Evolutionary conservation across 305 asterid genomes (phyloP).

Genomic region (Plantago rigida): DNA sequence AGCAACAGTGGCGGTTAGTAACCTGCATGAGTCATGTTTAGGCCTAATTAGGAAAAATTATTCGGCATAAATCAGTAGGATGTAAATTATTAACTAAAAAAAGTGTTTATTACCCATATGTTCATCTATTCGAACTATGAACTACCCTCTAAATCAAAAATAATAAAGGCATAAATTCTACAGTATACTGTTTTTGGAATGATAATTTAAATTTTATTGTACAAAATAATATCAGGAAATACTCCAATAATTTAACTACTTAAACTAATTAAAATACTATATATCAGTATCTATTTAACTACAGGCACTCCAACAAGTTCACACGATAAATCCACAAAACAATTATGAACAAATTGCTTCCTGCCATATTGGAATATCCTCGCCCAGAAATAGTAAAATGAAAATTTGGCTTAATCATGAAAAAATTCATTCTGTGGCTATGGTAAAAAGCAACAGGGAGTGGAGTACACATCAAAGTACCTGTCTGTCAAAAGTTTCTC

Average conservation of each 20-base stretch:
- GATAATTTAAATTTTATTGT: too few species aligned
- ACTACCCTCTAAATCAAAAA: neutral
- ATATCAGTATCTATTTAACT: too few species aligned
- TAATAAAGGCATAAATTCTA: neutral
- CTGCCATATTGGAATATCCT: too few species aligned
- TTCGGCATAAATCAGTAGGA: conserved; percentile 1
- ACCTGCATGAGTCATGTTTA: conserved; percentile 55
- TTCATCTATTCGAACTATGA: conserved; percentile 1
- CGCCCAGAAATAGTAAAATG: neutral
- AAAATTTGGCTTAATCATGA: neutral
- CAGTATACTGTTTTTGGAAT: too few species aligned
- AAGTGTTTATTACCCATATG: neutral
- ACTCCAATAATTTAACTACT: too few species aligned
- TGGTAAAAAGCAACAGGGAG: conserved; percentile 4
- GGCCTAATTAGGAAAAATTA: conserved; percentile 21
- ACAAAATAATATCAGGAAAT: too few species aligned
- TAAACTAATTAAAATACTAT: too few species aligned
- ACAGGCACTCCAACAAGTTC: too few species aligned
- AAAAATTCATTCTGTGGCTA: too few species aligned
- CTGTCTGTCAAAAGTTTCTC: conserved; percentile 94
- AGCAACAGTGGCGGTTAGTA: conserved; percentile 91
- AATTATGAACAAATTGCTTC: too few species aligned
- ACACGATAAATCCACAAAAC: too few species aligned
- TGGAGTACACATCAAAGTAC: conserved; percentile 31
- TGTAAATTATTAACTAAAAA: neutral